Percentiles rank a stretch among this genome's conserved stretches.
Conservation (phyloP, 2,329 filamentous ascomycete species). For the Xylaria sp. region DNA sequence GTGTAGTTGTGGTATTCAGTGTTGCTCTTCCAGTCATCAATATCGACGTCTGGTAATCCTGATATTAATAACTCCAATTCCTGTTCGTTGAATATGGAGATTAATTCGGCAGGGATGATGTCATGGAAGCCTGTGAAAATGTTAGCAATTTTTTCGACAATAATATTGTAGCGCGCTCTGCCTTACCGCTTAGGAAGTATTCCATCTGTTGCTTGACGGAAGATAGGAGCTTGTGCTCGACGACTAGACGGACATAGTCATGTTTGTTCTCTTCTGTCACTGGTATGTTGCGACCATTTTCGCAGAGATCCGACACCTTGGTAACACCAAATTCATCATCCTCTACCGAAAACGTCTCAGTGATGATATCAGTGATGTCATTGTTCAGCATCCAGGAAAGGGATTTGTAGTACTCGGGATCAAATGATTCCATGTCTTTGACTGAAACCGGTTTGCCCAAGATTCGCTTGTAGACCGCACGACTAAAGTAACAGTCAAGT, state of each 20-base stretch:
- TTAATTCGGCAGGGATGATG: conserved; percentile 91
- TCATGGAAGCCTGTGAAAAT: conserved; percentile 81
- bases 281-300: conserved; percentile 86
- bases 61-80: conserved; percentile 96
- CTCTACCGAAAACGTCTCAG: conserved; percentile 93
- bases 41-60: conserved; percentile 93
- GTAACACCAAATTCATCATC: conserved; percentile 93
- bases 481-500: conserved; percentile 97
- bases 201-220: conserved; percentile 96
- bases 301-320: conserved; percentile 83
- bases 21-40: conserved; percentile 99
- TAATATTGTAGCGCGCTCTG: conserved; percentile 14
- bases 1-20: conserved; percentile 99
- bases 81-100: conserved; percentile 98
- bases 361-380: conserved; percentile 97
- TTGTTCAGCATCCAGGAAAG: conserved; percentile 98
- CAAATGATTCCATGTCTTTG: conserved; percentile 99
- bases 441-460: conserved; percentile 93
- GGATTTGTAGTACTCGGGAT: conserved; percentile 98
- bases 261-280: conserved; percentile 99
- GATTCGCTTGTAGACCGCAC: conserved; percentile 97
- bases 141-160: conserved; percentile 40
- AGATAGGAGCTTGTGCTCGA: conserved; percentile 89
- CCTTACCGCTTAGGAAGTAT: conserved; percentile 80
- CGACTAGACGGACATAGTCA: conserved; percentile 92